Conservation (phyloP, 1,284 basidiomycete genomes). For the Cerrena zonata region DNA sequence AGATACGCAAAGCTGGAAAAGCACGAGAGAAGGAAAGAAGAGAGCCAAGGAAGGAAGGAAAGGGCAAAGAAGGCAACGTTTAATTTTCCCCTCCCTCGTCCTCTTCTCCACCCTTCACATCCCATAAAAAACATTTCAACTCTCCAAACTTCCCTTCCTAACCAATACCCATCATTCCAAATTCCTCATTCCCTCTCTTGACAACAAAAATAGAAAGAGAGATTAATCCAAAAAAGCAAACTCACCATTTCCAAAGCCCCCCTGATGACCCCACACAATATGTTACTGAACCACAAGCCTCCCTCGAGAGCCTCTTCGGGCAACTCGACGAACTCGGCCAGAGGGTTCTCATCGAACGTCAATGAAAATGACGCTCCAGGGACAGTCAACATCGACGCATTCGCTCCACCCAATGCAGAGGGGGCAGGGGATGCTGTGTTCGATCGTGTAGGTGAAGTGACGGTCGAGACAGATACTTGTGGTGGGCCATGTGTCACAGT, state of each 20-base stretch:
- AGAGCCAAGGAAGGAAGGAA: too few species aligned
- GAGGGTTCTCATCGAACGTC: conserved; percentile 90
- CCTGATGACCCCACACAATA: conserved; percentile 87
- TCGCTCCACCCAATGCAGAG: too few species aligned
- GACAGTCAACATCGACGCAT: too few species aligned
- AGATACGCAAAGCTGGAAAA: too few species aligned
- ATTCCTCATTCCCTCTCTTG: too few species aligned
- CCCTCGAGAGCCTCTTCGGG: conserved; percentile 89
- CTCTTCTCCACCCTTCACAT: too few species aligned
- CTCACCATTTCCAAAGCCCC: conserved; percentile 95
- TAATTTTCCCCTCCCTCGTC: too few species aligned
- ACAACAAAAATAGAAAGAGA: neutral
- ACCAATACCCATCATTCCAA: too few species aligned
- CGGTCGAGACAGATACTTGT: conserved; percentile 40
- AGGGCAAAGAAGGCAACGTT: too few species aligned
- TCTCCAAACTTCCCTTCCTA: too few species aligned
- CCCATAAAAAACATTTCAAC: too few species aligned
- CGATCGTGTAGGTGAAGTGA: conserved; percentile 41
- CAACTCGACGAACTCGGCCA: conserved; percentile 95
- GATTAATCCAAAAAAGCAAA: conserved; percentile 13
- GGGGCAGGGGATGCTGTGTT: conserved; percentile 30
- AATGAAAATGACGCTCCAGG: conserved; percentile 68
- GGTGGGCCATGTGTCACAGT: conserved; percentile 71
- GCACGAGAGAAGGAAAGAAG: too few species aligned
- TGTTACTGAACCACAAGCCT: conserved; percentile 94